phyloP scores from a whole-genome alignment of 345 rosid genomes.

The Eucalyptus microcorys region DNA sequence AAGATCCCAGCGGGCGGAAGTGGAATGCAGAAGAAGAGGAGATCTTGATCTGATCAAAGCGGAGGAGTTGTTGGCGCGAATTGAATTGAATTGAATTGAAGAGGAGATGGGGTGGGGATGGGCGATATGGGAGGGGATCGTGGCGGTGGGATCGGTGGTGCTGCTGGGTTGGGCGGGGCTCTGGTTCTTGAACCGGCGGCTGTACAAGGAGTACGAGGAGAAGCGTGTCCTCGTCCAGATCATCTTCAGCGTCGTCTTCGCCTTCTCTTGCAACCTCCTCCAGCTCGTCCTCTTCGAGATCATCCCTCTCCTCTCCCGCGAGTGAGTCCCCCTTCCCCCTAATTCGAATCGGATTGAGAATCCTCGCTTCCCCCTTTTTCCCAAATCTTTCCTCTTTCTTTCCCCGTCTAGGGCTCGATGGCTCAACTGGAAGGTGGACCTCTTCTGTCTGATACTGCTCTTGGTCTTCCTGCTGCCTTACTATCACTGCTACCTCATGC shows the following conservation, averaged over 20 bases:
- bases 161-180: slow-evolving; percentile 81
- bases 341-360: too few species aligned
- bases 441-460: slow-evolving; percentile 79
- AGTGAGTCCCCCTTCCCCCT: slow-evolving; percentile 12
- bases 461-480: slow-evolving; percentile 93
- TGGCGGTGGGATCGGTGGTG: slow-evolving; percentile 50
- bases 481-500: slow-evolving; percentile 97
- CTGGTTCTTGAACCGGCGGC: slow-evolving; percentile 77
- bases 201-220: slow-evolving; percentile 96
- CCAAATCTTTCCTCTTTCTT: neutral
- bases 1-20: neutral
- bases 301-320: slow-evolving; percentile 84
- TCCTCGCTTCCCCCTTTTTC: neutral
- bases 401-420: slow-evolving; percentile 56
- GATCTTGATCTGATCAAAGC: neutral
- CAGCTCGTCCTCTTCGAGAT: slow-evolving; percentile 97
- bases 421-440: slow-evolving; percentile 96
- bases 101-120: slow-evolving; percentile 33
- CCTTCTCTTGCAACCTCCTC: slow-evolving; percentile 88
- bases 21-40: neutral
- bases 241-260: slow-evolving; percentile 87
- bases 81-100: neutral
- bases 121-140: slow-evolving; percentile 57
- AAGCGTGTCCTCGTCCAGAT: slow-evolving; percentile 85
- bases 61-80: neutral